Percentiles rank a stretch among this genome's conserved stretches.
Evolutionary conservation across 2,329 filamentous ascomycete species (phyloP).

Genomic region (Penicillium sp.): DNA sequence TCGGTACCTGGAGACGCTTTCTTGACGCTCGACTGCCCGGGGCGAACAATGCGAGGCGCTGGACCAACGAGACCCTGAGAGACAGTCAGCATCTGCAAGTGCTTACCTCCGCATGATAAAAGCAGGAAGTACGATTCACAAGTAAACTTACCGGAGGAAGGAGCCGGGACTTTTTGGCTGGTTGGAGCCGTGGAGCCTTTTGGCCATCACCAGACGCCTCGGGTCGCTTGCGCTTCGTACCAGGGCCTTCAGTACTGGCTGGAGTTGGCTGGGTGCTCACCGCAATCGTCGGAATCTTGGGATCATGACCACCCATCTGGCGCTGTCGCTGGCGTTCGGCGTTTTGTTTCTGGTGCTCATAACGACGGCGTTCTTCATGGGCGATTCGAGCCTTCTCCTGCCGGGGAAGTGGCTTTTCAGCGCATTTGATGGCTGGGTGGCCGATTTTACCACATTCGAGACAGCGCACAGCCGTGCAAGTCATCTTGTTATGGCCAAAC

Average conservation of each 20-base stretch:
- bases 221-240: slow-evolving; percentile 31
- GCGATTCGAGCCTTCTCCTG: slow-evolving; percentile 32
- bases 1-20: slow-evolving; percentile 7
- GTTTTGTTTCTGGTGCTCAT: slow-evolving; percentile 28
- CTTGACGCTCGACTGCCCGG: slow-evolving; percentile 21
- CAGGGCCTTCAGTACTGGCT: slow-evolving; percentile 11
- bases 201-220: slow-evolving; percentile 21
- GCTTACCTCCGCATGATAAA: background rate
- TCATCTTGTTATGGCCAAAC: slow-evolving; percentile 32
- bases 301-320: slow-evolving; percentile 42
- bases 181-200: slow-evolving; percentile 25
- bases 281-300: slow-evolving; percentile 38
- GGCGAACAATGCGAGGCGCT: slow-evolving; percentile 31
- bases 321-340: slow-evolving; percentile 35
- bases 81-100: slow-evolving; percentile 20
- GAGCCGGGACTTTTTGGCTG: slow-evolving; percentile 20
- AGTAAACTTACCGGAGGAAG: slow-evolving; percentile 11
- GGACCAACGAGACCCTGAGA: slow-evolving; percentile 36
- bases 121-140: background rate
- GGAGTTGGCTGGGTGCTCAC: slow-evolving; percentile 20
- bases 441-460: slow-evolving; percentile 41
- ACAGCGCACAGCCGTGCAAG: slow-evolving; percentile 40
- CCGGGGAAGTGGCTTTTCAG: slow-evolving; percentile 30
- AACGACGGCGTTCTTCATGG: slow-evolving; percentile 34
- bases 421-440: slow-evolving; percentile 34